Percentiles rank a stretch among this genome's conserved stretches.
These are phyloP conservation scores for Calonectria pauciramosa DNA, from an alignment of 2,329 filamentous ascomycete genomes.

Conservation along the genomic window DNA sequence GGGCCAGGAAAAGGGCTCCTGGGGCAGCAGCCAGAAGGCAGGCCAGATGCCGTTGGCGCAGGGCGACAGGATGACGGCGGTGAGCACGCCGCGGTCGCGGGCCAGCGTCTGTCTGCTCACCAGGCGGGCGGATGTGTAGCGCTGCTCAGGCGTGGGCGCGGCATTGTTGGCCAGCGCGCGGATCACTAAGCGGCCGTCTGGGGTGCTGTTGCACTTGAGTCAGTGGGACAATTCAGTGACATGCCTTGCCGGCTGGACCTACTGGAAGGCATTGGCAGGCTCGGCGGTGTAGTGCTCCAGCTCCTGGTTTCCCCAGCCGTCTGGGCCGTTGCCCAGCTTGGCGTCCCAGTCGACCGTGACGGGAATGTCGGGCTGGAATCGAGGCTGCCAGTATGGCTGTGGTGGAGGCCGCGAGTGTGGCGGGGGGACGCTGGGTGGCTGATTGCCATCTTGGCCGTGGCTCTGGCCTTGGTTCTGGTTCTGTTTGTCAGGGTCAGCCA, in stretches of 20 bases:
- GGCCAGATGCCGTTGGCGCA: conserved; percentile 72
- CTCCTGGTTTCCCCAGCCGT: conserved; percentile 75
- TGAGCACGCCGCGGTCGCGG: conserved; percentile 65
- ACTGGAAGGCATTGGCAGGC: conserved; percentile 67
- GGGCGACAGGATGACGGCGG: conserved; percentile 64
- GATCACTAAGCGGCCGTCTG: conserved; percentile 65
- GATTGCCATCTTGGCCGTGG: conserved; percentile 35
- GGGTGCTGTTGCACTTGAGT: conserved; percentile 50
- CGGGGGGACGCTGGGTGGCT: conserved; percentile 31
- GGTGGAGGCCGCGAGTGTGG: conserved; percentile 39
- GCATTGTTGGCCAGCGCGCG: conserved; percentile 60
- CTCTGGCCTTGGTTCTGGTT: conserved; percentile 30
- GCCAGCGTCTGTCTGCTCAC: conserved; percentile 65
- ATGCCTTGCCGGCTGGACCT: conserved; percentile 17
- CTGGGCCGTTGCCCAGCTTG: conserved; percentile 67
- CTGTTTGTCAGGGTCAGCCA: conserved; percentile 40
- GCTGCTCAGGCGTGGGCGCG: conserved; percentile 53
- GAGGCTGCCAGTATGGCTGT: conserved; percentile 65
- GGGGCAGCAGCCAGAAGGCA: conserved; percentile 72
- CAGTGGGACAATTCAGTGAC: neutral
- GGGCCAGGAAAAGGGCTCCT: conserved; percentile 71
- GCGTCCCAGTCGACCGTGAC: conserved; percentile 67
- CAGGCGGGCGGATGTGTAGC: conserved; percentile 69
- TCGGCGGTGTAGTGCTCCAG: conserved; percentile 68
- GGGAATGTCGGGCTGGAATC: conserved; percentile 60